Percentiles rank a stretch among this genome's conserved stretches.
These are phyloP conservation scores for Tremella yokohamensis DNA, from an alignment of 768 basidiomycete genomes.

Conservation along the genomic window DNA sequence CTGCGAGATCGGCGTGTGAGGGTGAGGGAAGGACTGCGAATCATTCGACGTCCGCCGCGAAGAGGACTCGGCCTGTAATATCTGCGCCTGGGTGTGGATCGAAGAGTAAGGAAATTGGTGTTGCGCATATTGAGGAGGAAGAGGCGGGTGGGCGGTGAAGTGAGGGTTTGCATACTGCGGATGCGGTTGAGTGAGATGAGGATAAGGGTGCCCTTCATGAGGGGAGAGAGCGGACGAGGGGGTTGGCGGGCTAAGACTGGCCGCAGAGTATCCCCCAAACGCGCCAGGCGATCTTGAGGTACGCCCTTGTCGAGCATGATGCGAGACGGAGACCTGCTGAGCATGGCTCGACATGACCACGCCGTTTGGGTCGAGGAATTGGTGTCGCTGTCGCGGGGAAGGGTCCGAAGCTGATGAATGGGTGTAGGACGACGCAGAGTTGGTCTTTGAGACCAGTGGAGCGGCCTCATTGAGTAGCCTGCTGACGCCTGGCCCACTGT, in stretches of 20 bases:
- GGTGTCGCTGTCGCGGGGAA: conserved; percentile 21
- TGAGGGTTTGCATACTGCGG: conserved; percentile 1
- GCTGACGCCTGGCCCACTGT: conserved; percentile 5
- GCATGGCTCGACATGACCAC: neutral
- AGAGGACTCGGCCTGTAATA: too few relatives aligned
- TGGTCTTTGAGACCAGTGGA: conserved; percentile 23
- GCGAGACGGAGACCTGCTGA: too few relatives aligned
- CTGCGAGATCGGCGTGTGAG: too few relatives aligned
- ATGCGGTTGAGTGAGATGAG: neutral
- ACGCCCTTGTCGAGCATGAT: neutral
- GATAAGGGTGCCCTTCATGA: neutral
- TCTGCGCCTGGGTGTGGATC: too few relatives aligned
- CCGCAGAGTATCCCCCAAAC: too few relatives aligned
- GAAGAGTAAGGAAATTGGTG: neutral
- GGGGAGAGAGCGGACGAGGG: conserved; percentile 1
- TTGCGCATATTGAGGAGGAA: neutral
- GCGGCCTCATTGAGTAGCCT: conserved; percentile 12
- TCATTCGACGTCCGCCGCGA: too few relatives aligned
- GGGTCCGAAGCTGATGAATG: conserved; percentile 18
- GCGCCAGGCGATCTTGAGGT: conserved; percentile 2
- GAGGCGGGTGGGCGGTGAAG: neutral
- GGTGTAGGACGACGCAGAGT: conserved; percentile 28
- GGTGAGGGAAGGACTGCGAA: too few relatives aligned
- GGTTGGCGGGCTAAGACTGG: neutral
- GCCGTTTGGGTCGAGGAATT: conserved; percentile 2